phyloP scores from a whole-genome alignment of 2,329 filamentous ascomycete genomes.

The Fusarium domesticum region DNA sequence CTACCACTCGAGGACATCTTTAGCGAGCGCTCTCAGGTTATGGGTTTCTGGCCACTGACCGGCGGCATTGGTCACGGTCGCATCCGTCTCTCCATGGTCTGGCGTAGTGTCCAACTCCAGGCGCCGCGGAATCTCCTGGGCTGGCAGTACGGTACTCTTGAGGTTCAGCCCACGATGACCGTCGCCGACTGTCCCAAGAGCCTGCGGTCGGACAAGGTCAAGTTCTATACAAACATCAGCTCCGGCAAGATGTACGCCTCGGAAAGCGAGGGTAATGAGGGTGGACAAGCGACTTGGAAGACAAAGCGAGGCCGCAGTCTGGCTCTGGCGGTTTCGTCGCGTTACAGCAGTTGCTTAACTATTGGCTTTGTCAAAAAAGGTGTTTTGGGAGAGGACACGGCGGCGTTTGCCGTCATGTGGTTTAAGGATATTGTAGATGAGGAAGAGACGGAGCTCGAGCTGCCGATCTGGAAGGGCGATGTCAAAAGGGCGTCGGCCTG shows the following conservation, averaged over 20 bases:
- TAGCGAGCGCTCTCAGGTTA: slow-evolving; percentile 60
- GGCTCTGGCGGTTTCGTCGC: slow-evolving; percentile 56
- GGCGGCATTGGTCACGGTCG: slow-evolving; percentile 73
- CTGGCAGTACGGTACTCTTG: slow-evolving; percentile 70
- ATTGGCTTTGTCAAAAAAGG: slow-evolving; percentile 48
- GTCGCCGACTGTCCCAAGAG: slow-evolving; percentile 45
- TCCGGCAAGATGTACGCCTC: slow-evolving; percentile 56
- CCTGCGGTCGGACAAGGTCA: slow-evolving; percentile 51
- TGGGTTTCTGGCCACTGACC: slow-evolving; percentile 62
- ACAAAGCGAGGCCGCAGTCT: slow-evolving; percentile 44
- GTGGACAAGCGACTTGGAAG: slow-evolving; percentile 43
- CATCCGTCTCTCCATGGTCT: slow-evolving; percentile 67
- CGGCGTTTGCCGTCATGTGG: slow-evolving; percentile 65
- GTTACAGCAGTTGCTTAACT: slow-evolving; percentile 56
- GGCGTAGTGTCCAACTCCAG: slow-evolving; percentile 65
- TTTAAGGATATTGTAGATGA: slow-evolving; percentile 68
- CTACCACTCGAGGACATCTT: slow-evolving; percentile 63
- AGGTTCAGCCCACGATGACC: slow-evolving; percentile 53
- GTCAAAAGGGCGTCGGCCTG: slow-evolving; percentile 46
- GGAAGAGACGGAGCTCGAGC: slow-evolving; percentile 54
- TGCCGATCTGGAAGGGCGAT: slow-evolving; percentile 65
- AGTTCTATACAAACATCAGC: slow-evolving; percentile 57
- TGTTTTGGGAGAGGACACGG: slow-evolving; percentile 50
- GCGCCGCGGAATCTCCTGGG: slow-evolving; percentile 58
- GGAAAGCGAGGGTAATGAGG: slow-evolving; percentile 35